phyloP scores from a whole-genome alignment of 805 yeast species.

The Nadsonia fulvescens region DNA sequence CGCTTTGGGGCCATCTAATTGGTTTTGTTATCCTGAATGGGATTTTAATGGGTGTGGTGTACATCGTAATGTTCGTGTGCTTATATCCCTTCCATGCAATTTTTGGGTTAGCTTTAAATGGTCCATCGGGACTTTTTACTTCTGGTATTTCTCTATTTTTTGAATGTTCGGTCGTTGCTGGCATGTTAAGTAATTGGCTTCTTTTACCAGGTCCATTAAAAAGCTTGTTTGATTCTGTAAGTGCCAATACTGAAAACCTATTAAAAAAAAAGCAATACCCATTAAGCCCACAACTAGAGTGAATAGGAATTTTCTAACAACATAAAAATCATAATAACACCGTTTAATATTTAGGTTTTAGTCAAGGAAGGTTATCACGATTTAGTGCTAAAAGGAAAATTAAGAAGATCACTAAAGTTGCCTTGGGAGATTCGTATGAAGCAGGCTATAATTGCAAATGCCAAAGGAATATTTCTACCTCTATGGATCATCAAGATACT shows the following conservation, averaged over 20 bases:
- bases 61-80: constrained; percentile 20
- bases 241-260: constrained; percentile 2
- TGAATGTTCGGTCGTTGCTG: constrained; percentile 25
- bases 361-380: constrained; percentile 28
- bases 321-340: neutral
- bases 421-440: constrained; percentile 15
- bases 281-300: neutral
- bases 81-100: constrained; percentile 30
- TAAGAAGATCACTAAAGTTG: constrained; percentile 15
- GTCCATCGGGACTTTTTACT: constrained; percentile 32
- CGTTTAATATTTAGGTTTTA: constrained; percentile 13
- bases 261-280: neutral
- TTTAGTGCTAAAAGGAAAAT: constrained; percentile 24
- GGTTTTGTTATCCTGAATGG: too few species aligned
- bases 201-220: constrained; percentile 32
- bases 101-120: constrained; percentile 25
- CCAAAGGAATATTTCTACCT: constrained; percentile 22
- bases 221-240: constrained; percentile 29
- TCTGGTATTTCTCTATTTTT: constrained; percentile 29
- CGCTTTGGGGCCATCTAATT: too few species aligned
- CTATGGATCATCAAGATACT: constrained; percentile 23
- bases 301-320: neutral
- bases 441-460: constrained; percentile 9
- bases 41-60: too few species aligned
- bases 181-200: constrained; percentile 23